Conservation (phyloP, 352 stramenopile species). For the Thalassiosira oceanica region DNA sequence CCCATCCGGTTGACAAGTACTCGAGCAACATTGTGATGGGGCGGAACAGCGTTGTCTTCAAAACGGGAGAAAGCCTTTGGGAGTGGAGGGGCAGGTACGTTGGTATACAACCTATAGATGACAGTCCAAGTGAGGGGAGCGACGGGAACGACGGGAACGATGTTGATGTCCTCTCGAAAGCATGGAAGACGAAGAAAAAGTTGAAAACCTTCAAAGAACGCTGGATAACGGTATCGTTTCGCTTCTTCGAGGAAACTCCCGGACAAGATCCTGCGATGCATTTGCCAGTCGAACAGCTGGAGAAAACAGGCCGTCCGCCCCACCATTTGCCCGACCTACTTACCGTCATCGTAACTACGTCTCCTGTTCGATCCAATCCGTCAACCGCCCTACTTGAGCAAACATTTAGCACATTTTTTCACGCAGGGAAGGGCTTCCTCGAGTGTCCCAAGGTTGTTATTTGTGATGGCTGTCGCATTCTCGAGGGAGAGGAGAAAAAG, state of each 20-base stretch:
- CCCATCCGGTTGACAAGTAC: constrained; percentile 28
- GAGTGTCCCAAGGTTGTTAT: constrained; percentile 78
- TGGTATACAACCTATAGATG: constrained; percentile 3
- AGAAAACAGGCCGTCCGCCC: constrained; percentile 1
- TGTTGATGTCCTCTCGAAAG: too few species aligned
- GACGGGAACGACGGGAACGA: constrained; percentile 6
- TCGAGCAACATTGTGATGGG: constrained; percentile 40
- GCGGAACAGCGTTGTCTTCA: constrained; percentile 44
- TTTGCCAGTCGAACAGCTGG: not conserved
- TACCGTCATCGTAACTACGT: constrained; percentile 79
- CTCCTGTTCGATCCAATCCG: constrained; percentile 75
- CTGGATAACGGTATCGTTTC: constrained; percentile 27
- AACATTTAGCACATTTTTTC: constrained; percentile 70
- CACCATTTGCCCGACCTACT: constrained; percentile 66
- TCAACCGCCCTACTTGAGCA: constrained; percentile 73
- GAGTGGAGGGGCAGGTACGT: constrained; percentile 61
- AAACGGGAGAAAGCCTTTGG: constrained; percentile 55
- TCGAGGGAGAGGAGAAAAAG: constrained; percentile 22
- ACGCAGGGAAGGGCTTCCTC: constrained; percentile 68
- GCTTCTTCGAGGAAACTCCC: constrained; percentile 24
- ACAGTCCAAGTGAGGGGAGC: constrained; percentile 28
- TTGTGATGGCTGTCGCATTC: constrained; percentile 68
- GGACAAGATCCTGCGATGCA: not conserved
- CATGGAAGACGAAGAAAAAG: constrained; percentile 26
- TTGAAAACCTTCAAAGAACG: constrained; percentile 19